Conservation (phyloP, 805 yeast species). For the Wickerhamiella qilinensis region DNA sequence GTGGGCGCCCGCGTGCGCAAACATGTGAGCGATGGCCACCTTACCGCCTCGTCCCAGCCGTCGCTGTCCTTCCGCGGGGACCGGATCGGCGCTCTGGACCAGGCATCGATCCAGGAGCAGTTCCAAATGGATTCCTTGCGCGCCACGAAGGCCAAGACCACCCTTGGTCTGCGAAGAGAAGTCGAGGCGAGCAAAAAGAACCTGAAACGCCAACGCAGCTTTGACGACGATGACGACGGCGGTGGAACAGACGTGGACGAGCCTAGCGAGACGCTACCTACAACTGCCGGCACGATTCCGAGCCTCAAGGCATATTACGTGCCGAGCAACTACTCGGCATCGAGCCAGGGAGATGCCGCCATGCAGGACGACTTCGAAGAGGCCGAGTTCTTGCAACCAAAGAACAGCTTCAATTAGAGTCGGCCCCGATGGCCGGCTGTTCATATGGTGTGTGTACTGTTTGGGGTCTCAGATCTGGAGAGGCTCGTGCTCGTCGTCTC, state of each 20-base stretch:
- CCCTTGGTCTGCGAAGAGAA: neutral
- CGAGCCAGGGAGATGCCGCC: slow-evolving; percentile 5
- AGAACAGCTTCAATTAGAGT: neutral
- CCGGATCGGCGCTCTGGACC: slow-evolving; percentile 14
- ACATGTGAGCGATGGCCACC: slow-evolving; percentile 20
- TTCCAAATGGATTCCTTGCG: neutral
- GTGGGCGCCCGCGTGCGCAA: slow-evolving; percentile 18
- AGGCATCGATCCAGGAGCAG: slow-evolving; percentile 5
- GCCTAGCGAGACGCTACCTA: neutral
- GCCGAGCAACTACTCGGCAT: slow-evolving; percentile 7
- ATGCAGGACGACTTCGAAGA: slow-evolving; percentile 18
- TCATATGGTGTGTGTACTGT: too few relatives aligned
- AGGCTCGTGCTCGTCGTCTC: too few relatives aligned
- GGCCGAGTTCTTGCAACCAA: slow-evolving; percentile 16
- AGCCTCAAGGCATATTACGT: slow-evolving; percentile 8
- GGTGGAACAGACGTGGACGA: slow-evolving; percentile 12
- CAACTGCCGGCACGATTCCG: neutral
- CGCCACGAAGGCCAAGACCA: slow-evolving; percentile 1
- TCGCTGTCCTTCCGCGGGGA: slow-evolving; percentile 16
- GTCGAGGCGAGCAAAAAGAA: neutral
- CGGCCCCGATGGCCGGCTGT: too few relatives aligned
- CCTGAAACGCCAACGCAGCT: neutral
- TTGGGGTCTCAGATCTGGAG: too few relatives aligned
- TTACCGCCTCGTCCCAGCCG: slow-evolving; percentile 8
- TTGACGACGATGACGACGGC: slow-evolving; percentile 12